Base-by-base conservation (phyloP, 2,329 filamentous ascomycete genomes). In the Calonectria pteridis region DNA sequence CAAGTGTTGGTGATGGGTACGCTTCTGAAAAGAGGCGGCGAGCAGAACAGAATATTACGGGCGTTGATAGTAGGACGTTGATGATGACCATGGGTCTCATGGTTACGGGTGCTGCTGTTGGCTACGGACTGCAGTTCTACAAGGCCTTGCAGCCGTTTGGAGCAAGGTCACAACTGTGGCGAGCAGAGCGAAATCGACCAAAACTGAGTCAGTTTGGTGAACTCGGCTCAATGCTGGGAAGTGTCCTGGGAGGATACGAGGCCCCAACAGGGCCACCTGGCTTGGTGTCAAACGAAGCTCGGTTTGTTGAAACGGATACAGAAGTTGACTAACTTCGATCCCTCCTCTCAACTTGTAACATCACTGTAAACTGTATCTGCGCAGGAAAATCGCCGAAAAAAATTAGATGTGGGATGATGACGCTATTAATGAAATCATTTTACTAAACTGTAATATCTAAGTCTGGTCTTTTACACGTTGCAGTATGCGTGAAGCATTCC, bases 141-240 rank as follows among this genome's bases (percentile, higher is more conserved):
- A 83, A 82, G 35, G 79, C 82, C 2, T 77, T 89, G 69, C 82
- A 85, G 31, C 85, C 87, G 1, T 88, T 89, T 74, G 89, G 89
- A 1, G 81, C 84, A n/a, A 80, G 82, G 26, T 82, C 83, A 16
- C 86, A 90, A 65, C 77, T 84, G 2, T 90, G 88, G 84, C 81
- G 81, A 70, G 79, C 84, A 1, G 71, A 78, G n/a, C 80, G 74
- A 49, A 78, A 76, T 16, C 77, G 82, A 1, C 79, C 82, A 2
- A 81, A 80, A 64, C 74, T 90, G 40, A 82, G 84, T 63, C 84
- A 84, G 71, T 88, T 88, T 75, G 88, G 88, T 4, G 86, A 88
- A 28, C 81, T 89, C 20, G 88, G 88, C 0, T 83, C 85, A 0
- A 86, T 90, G 81, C 76, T 90, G 35, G 78, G 79, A 18, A 83